Evolutionary conservation across 2,329 filamentous ascomycete genomes (phyloP).

Genomic region (Pseudogymnoascus sp.): DNA sequence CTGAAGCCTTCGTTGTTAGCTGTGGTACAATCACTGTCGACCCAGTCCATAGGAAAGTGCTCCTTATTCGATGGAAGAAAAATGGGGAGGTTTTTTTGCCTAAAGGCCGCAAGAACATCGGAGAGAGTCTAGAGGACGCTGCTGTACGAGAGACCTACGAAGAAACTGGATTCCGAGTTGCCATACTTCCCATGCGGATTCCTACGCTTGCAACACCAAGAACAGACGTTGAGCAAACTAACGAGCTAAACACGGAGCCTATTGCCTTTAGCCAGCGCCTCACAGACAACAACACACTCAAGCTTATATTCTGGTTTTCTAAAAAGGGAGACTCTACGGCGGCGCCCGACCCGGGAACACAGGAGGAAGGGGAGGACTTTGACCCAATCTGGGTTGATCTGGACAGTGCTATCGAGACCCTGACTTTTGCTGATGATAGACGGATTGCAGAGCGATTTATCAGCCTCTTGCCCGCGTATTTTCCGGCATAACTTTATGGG

Average conservation of each 20-base stretch:
- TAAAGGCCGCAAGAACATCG: not conserved
- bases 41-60: not conserved
- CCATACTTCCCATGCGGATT: not conserved
- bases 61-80: not conserved
- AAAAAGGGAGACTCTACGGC: not conserved
- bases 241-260: not conserved
- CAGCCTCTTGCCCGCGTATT: not conserved
- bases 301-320: conserved; percentile 5
- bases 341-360: conserved; percentile 13
- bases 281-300: not conserved
- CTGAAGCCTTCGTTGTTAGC: not conserved
- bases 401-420: not conserved
- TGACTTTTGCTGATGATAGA: not conserved
- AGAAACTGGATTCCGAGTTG: not conserved
- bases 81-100: not conserved
- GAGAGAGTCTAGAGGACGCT: not conserved
- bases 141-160: not conserved
- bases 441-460: not conserved
- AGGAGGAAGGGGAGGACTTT: conserved; percentile 13
- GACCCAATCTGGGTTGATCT: conserved; percentile 30
- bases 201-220: not conserved
- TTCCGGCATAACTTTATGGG: not conserved
- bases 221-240: not conserved
- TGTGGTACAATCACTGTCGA: not conserved
- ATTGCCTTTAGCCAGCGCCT: not conserved